phyloP scores from a whole-genome alignment of 2,329 filamentous ascomycete genomes.

The Aspergillus neotritici region DNA sequence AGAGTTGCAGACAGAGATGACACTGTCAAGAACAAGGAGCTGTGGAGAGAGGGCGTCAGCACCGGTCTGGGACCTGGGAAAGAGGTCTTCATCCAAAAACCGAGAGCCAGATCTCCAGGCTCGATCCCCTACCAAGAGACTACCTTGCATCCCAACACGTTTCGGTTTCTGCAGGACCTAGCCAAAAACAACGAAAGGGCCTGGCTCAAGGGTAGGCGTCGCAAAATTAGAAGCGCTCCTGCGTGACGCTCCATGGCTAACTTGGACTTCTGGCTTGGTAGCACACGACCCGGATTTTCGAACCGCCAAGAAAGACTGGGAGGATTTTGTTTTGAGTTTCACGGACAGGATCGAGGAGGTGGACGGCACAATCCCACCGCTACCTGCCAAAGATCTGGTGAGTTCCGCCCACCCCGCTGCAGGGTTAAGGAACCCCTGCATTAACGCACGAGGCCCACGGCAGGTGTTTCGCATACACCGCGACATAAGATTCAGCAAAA shows the following conservation, averaged over 20 bases:
- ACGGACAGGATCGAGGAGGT: conserved; percentile 64
- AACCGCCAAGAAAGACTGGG: conserved; percentile 72
- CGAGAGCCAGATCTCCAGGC: conserved; percentile 56
- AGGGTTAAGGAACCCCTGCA: conserved; percentile 3
- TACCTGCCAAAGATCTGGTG: conserved; percentile 76
- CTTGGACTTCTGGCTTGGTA: conserved; percentile 31
- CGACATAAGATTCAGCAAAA: conserved; percentile 76
- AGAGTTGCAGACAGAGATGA: not conserved
- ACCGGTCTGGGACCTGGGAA: conserved; percentile 54
- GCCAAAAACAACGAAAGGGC: conserved; percentile 56
- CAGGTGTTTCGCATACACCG: conserved; percentile 79
- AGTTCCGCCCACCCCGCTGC: conserved; percentile 16
- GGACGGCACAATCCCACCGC: conserved; percentile 78
- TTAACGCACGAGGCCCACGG: conserved; percentile 8
- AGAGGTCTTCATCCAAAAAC: conserved; percentile 57
- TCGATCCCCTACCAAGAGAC: conserved; percentile 53
- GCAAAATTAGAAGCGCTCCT: not conserved
- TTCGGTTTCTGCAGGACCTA: conserved; percentile 56
- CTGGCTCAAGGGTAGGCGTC: conserved; percentile 56
- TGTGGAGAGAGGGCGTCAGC: conserved; percentile 54
- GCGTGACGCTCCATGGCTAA: conserved; percentile 2
- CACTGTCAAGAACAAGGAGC: conserved; percentile 39
- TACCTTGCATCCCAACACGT: conserved; percentile 59
- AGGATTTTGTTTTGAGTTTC: conserved; percentile 67
- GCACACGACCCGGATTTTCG: conserved; percentile 77